These are phyloP conservation scores for Kodamaea alishanica DNA, from an alignment of 1,139 yeast species.

Conservation along the genomic window DNA sequence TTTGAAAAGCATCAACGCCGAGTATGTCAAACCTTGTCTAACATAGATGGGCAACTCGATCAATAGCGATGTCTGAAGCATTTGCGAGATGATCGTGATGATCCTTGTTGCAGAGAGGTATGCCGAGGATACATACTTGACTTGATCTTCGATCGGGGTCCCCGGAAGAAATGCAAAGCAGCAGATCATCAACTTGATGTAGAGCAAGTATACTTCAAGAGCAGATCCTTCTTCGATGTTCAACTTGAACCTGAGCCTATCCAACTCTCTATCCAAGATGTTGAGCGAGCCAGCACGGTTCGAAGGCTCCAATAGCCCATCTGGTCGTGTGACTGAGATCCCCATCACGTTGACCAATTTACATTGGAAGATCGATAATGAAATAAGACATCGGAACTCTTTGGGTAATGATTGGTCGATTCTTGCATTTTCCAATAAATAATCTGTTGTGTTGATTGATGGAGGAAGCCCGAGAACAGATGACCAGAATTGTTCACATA, in stretches of 20 bases:
- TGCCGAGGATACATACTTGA: slow-evolving; percentile 77
- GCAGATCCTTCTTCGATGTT: slow-evolving; percentile 58
- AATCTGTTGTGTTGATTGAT: slow-evolving; percentile 74
- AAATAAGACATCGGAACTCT: slow-evolving; percentile 67
- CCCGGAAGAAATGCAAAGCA: slow-evolving; percentile 91
- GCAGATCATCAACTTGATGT: slow-evolving; percentile 77
- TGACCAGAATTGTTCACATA: slow-evolving; percentile 89
- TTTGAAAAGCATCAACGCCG: slow-evolving; percentile 76
- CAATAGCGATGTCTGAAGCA: slow-evolving; percentile 54
- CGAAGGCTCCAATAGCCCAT: slow-evolving; percentile 82
- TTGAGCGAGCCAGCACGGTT: slow-evolving; percentile 78
- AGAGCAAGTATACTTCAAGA: slow-evolving; percentile 77
- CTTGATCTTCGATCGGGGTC: slow-evolving; percentile 85
- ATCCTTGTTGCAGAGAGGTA: slow-evolving; percentile 79
- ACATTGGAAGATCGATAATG: slow-evolving; percentile 78
- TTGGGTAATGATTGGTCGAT: slow-evolving; percentile 65
- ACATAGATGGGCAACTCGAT: slow-evolving; percentile 85
- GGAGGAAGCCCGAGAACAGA: slow-evolving; percentile 87
- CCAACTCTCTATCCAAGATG: slow-evolving; percentile 74
- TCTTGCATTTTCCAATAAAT: slow-evolving; percentile 73
- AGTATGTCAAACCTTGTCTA: slow-evolving; percentile 78
- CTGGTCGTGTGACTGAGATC: slow-evolving; percentile 80
- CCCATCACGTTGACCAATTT: slow-evolving; percentile 86
- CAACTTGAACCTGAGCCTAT: slow-evolving; percentile 60
- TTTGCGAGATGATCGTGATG: slow-evolving; percentile 70